These are phyloP conservation scores for Vitis rupestris DNA, from an alignment of 164 flowering plant genomes.

Conservation along the genomic window DNA sequence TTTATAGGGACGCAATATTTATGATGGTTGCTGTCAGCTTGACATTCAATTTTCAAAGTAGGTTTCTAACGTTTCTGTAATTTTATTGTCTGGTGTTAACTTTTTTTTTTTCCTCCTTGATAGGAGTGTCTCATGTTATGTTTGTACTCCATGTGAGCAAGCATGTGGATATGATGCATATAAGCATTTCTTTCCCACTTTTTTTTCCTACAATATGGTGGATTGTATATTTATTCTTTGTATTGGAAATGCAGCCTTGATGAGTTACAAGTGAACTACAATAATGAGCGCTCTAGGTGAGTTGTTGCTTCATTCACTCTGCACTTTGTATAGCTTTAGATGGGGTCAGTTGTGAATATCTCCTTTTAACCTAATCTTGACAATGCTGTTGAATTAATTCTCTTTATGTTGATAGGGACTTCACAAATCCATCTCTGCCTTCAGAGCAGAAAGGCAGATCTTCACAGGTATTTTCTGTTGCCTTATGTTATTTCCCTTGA, in stretches of 20 bases:
- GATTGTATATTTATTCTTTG: slow-evolving; percentile 5
- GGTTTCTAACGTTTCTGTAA: slow-evolving; percentile 14
- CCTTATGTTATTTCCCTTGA: not conserved
- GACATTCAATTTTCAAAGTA: slow-evolving; percentile 98
- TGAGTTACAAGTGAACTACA: slow-evolving; percentile 94
- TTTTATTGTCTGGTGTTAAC: not conserved
- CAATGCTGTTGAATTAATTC: not conserved
- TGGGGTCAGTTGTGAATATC: not conserved
- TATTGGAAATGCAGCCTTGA: slow-evolving; percentile 61
- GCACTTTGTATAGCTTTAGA: not conserved
- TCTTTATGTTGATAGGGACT: slow-evolving; percentile 47
- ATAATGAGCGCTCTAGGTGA: slow-evolving; percentile 95
- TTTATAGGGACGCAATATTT: slow-evolving; percentile 88
- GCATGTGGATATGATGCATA: too few species aligned
- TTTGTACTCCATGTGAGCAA: not conserved
- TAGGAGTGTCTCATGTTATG: not conserved
- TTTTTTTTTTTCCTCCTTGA: not conserved
- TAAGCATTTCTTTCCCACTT: not conserved
- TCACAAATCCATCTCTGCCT: slow-evolving; percentile 88
- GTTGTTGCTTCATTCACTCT: slow-evolving; percentile 8
- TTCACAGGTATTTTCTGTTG: slow-evolving; percentile 58
- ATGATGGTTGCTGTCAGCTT: slow-evolving; percentile 98
- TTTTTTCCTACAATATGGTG: not conserved
- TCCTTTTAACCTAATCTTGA: not conserved
- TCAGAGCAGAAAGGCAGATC: slow-evolving; percentile 87